phyloP scores from a whole-genome alignment of 352 stramenopile species.

The Globisporangium echinulatum region DNA sequence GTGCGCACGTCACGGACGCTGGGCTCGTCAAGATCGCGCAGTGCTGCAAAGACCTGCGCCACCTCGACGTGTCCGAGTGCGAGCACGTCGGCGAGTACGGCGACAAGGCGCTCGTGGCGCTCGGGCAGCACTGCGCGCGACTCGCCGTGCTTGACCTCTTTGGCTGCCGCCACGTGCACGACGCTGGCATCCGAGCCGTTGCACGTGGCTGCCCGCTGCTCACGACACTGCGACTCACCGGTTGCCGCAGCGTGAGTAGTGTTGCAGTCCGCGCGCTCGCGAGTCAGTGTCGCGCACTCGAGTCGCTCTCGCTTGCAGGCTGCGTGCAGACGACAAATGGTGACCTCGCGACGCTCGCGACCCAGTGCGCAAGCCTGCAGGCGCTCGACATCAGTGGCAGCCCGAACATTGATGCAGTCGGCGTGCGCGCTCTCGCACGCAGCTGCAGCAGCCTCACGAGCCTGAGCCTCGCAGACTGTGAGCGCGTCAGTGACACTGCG shows the following conservation, averaged over 20 bases:
- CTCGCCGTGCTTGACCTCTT: slow-evolving; percentile 80
- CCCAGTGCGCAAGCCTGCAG: slow-evolving; percentile 23
- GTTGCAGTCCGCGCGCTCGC: slow-evolving; percentile 68
- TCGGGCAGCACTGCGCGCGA: slow-evolving; percentile 75
- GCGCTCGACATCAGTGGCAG: slow-evolving; percentile 83
- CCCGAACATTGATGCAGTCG: slow-evolving; percentile 48
- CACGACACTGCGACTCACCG: slow-evolving; percentile 83
- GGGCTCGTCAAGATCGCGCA: slow-evolving; percentile 86
- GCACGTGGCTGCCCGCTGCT: slow-evolving; percentile 77
- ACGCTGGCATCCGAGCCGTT: slow-evolving; percentile 71
- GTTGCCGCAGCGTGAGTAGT: slow-evolving; percentile 80
- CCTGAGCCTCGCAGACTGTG: slow-evolving; percentile 76
- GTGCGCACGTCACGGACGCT: slow-evolving; percentile 68
- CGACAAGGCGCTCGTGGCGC: slow-evolving; percentile 87
- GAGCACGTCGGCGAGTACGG: slow-evolving; percentile 87
- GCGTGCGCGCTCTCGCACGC: slow-evolving; percentile 54
- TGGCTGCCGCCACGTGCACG: slow-evolving; percentile 85
- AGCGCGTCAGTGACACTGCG: slow-evolving; percentile 66
- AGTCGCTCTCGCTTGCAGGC: slow-evolving; percentile 76
- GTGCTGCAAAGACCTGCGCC: slow-evolving; percentile 70
- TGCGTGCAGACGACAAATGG: slow-evolving; percentile 78
- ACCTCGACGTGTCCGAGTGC: slow-evolving; percentile 85
- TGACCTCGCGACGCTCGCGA: slow-evolving; percentile 52
- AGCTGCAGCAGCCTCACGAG: slow-evolving; percentile 47
- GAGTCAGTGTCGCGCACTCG: slow-evolving; percentile 53